A percentile compares a stretch with the other conserved stretches of the same genome.
Evolutionary conservation across 1,139 yeast species (phyloP).

Genomic region (Blastobotrys serpentis): DNA sequence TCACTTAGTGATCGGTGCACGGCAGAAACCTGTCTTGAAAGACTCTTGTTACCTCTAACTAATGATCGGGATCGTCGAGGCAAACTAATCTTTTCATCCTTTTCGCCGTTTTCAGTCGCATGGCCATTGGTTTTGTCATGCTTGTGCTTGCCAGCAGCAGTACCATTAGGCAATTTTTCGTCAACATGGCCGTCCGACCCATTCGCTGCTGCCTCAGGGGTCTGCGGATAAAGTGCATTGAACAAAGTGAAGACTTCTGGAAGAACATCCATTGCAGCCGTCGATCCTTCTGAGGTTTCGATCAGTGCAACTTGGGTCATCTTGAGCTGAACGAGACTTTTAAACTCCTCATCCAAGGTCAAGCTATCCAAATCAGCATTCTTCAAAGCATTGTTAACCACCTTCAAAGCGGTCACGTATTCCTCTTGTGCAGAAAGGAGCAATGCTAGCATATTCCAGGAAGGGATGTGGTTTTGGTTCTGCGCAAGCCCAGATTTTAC

Average conservation of each 20-base stretch:
- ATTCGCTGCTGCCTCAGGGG: conserved; percentile 1
- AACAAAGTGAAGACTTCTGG: conserved; percentile 66
- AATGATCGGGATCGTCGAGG: conserved; percentile 1
- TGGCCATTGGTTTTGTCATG: not conserved
- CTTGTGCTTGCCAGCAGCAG: not conserved
- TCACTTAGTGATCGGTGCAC: conserved; percentile 7
- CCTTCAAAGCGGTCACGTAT: conserved; percentile 45
- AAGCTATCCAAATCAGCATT: conserved; percentile 17
- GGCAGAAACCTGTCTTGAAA: conserved; percentile 3
- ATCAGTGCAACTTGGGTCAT: conserved; percentile 71
- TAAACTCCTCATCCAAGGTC: conserved; percentile 20
- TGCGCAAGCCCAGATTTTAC: conserved; percentile 40
- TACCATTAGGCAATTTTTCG: not conserved
- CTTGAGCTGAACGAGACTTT: conserved; percentile 64
- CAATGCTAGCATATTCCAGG: conserved; percentile 54
- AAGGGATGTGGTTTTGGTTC: conserved; percentile 45
- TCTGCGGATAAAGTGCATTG: conserved; percentile 48
- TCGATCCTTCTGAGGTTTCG: conserved; percentile 61
- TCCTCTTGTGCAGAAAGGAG: conserved; percentile 54
- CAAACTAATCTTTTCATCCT: not conserved
- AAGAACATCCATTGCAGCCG: conserved; percentile 60
- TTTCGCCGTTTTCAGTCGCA: not conserved
- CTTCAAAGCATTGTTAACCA: conserved; percentile 44
- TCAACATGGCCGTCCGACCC: not conserved
- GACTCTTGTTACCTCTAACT: not conserved